Percentiles rank a stretch among this genome's conserved stretches.
Evolutionary conservation across 2,329 filamentous ascomycete species (phyloP).

Genomic region (Alternaria metachromatica): DNA sequence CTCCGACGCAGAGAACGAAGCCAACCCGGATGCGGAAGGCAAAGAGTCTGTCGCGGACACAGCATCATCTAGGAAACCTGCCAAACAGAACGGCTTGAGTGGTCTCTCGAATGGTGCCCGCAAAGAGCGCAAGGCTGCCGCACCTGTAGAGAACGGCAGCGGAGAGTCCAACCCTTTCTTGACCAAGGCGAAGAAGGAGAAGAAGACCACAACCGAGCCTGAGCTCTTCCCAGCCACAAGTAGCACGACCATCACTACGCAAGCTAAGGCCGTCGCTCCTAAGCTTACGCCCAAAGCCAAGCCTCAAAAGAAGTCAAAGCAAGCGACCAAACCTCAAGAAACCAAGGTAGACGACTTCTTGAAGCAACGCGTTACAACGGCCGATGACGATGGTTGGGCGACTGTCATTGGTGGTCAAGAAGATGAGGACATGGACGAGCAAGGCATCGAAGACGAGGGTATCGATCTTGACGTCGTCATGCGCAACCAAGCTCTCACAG

Average conservation of each 20-base stretch:
- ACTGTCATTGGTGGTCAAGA: conserved; percentile 51
- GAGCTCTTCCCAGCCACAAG: conserved; percentile 19
- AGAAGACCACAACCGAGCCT: conserved; percentile 22
- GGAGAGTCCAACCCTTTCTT: conserved; percentile 44
- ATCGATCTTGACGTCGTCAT: conserved; percentile 51
- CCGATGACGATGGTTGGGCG: conserved; percentile 54
- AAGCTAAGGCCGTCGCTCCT: conserved; percentile 12
- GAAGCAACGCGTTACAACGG: conserved; percentile 39
- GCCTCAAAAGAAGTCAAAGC: conserved; percentile 27
- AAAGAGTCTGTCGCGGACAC: conserved; percentile 28
- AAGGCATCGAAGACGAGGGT: conserved; percentile 49
- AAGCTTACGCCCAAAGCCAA: conserved; percentile 25
- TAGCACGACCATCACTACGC: conserved; percentile 8
- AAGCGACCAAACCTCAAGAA: conserved; percentile 7
- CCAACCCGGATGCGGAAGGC: conserved; percentile 24
- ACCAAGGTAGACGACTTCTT: conserved; percentile 36
- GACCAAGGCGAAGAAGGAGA: conserved; percentile 37
- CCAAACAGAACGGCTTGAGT: conserved; percentile 18
- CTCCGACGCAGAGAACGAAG: conserved; percentile 54
- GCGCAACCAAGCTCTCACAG: conserved; percentile 71
- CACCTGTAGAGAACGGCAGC: conserved; percentile 9
- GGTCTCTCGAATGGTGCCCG: conserved; percentile 20
- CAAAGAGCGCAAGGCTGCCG: conserved; percentile 12
- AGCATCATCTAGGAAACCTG: conserved; percentile 10
- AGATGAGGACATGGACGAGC: conserved; percentile 28